phyloP scores from a whole-genome alignment of 805 yeast genomes.

The Ogataea siamensis region DNA sequence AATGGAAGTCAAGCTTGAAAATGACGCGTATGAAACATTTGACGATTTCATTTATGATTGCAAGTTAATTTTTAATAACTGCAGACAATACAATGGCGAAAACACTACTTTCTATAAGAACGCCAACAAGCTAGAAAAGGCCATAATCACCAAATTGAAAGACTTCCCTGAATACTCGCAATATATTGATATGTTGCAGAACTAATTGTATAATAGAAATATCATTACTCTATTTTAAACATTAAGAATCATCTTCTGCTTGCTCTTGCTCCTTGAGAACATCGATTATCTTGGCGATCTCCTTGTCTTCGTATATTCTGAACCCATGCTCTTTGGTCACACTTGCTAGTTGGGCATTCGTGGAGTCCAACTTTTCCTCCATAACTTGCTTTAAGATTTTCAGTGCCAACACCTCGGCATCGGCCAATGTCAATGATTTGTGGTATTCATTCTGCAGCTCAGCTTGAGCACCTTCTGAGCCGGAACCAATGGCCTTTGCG shows the following conservation, averaged over 20 bases:
- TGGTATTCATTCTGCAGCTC: slow-evolving; percentile 97
- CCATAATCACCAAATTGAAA: slow-evolving; percentile 73
- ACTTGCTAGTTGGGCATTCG: slow-evolving; percentile 91
- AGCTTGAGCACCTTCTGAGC: slow-evolving; percentile 98
- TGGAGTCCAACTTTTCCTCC: slow-evolving; percentile 97
- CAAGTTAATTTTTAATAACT: slow-evolving; percentile 80
- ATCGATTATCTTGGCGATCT: slow-evolving; percentile 78
- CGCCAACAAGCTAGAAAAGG: slow-evolving; percentile 91
- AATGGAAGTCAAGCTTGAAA: slow-evolving; percentile 90
- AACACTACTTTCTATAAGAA: slow-evolving; percentile 93
- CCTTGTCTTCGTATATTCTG: slow-evolving; percentile 76
- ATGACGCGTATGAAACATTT: slow-evolving; percentile 85
- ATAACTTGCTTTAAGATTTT: slow-evolving; percentile 94
- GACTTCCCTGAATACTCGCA: slow-evolving; percentile 93
- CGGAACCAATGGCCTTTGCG: slow-evolving; percentile 98
- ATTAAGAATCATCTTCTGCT: slow-evolving; percentile 34
- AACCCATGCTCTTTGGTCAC: slow-evolving; percentile 87
- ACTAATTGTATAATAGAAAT: slow-evolving; percentile 10
- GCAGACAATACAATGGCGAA: slow-evolving; percentile 90
- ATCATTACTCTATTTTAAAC: slow-evolving; percentile 2
- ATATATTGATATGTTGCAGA: slow-evolving; percentile 52
- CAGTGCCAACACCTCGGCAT: slow-evolving; percentile 86
- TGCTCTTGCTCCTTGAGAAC: slow-evolving; percentile 68
- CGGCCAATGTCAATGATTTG: slow-evolving; percentile 82
- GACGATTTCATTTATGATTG: slow-evolving; percentile 91